Evolutionary conservation across 2,329 filamentous ascomycete genomes (phyloP), one percentile per base, ranked within the genome.

Genomic region (Sphaerulina vaccinii): DNA sequence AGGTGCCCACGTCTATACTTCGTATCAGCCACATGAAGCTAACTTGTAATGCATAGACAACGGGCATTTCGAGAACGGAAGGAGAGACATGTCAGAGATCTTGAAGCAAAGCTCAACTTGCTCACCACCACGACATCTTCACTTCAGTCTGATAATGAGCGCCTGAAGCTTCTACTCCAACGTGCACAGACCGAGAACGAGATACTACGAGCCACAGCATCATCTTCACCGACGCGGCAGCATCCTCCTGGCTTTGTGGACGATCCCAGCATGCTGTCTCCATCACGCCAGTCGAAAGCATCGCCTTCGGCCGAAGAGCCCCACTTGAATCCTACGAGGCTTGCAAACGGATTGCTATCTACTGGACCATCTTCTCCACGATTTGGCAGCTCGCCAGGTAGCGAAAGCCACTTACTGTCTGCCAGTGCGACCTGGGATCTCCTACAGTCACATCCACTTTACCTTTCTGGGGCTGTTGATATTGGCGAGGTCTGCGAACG

Each of bases 31-130:
- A 38, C 18, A 41, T 41, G 32, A n/a, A n/a, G n/a, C 23, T 39
- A 29, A 43, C 38, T 45, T 32, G 33, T 13, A 10, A 13, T 36
- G 13, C n/a, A 35, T 59, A 96, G 92, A 41, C 93, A 97, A 79
- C 86, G 92, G 63, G 92, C 93, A 24, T 97, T 97, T 71, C 89
- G 92, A 55, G 92, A 97, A 72, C 86, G 92, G 62, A 97, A 97
- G 71, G 92, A 97, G 70, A 86, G 85, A 52, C 91, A 95, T 66
- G 90, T 97, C 57, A 91, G 91, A 69, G 90, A 97, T 55, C 84
- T 97, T 19, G 91, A 97, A 72, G 82, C 84, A 51, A 93, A 95
- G 69, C 83, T 97, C 22, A 85, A 82, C 43, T 79, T 77, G 42
- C 82, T 96, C 24, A 87, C 95, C 67, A 83, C 84, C 54, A 83